A percentile compares a stretch with the other conserved stretches of the same genome.
Evolutionary conservation across 179 eudicot species (phyloP).

Genomic region (Silene noctiflora): DNA sequence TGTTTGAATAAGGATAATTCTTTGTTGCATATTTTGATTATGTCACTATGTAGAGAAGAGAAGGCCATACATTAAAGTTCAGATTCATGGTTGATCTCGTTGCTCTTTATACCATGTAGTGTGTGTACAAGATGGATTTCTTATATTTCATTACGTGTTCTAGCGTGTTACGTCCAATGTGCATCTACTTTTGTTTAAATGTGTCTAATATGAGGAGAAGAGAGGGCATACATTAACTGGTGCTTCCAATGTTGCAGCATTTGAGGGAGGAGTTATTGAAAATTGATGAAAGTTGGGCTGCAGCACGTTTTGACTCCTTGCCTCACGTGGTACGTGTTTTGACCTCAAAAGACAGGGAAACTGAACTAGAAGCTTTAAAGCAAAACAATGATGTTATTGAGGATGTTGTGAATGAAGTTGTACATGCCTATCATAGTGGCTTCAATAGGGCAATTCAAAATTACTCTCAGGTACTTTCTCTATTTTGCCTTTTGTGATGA

Average conservation of each 20-base stretch:
- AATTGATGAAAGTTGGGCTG: conserved; percentile 90
- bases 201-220: background rate
- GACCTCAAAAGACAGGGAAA: conserved; percentile 92
- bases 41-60: conserved; percentile 15
- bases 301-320: conserved; percentile 87
- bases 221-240: no score
- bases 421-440: conserved; percentile 95
- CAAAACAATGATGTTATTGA: conserved; percentile 88
- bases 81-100: background rate
- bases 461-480: conserved; percentile 78
- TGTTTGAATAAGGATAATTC: background rate
- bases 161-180: background rate
- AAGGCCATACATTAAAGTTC: background rate
- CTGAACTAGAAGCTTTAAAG: conserved; percentile 61
- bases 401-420: conserved; percentile 98
- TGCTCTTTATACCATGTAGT: background rate
- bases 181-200: background rate
- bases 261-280: conserved; percentile 71
- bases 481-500: conserved; percentile 7
- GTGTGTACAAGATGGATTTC: background rate
- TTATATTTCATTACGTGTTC: background rate
- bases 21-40: conserved; percentile 11
- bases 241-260: conserved; percentile 39
- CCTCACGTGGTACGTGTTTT: conserved; percentile 94
- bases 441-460: conserved; percentile 99